These are phyloP conservation scores for Neltuma alba DNA, from an alignment of 306 rosid species.

Conservation along the genomic window DNA sequence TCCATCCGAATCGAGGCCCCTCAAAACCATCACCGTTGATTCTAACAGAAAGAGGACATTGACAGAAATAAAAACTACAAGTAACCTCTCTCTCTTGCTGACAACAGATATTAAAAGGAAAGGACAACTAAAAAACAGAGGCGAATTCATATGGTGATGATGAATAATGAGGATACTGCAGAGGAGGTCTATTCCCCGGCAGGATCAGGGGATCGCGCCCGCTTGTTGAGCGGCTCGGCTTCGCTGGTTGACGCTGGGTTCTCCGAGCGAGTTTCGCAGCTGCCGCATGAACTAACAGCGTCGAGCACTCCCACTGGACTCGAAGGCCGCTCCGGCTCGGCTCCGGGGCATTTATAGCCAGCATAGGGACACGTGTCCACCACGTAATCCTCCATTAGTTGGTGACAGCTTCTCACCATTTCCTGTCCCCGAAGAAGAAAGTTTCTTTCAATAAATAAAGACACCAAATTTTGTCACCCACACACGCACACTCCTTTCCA, in stretches of 20 bases:
- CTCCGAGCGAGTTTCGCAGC: slow-evolving; percentile 65
- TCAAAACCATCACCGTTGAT: slow-evolving; percentile 43
- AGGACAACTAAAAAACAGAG: too few relatives aligned
- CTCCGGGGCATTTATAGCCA: slow-evolving; percentile 27
- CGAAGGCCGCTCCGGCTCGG: slow-evolving; percentile 46
- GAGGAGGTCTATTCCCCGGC: slow-evolving; percentile 37
- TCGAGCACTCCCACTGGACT: slow-evolving; percentile 84
- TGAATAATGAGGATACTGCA: background rate
- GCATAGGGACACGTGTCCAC: slow-evolving; percentile 63
- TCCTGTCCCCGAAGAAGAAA: slow-evolving; percentile 59
- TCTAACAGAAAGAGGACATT: slow-evolving; percentile 12
- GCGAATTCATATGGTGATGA: background rate
- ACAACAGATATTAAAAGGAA: background rate
- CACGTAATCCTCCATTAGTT: slow-evolving; percentile 77
- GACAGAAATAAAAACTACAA: slow-evolving; percentile 19
- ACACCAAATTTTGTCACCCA: slow-evolving; percentile 14
- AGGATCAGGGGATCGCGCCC: slow-evolving; percentile 46
- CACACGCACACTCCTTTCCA: slow-evolving; percentile 45
- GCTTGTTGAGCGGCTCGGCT: slow-evolving; percentile 52
- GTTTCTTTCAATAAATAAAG: slow-evolving; percentile 11
- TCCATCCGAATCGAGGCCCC: slow-evolving; percentile 3
- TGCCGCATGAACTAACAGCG: slow-evolving; percentile 53
- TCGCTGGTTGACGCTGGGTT: slow-evolving; percentile 27
- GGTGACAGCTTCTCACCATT: slow-evolving; percentile 82
- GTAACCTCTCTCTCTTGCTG: slow-evolving; percentile 31